Evolutionary conservation across 805 yeast genomes (phyloP).

Genomic region (Pichia sporocuriosa): DNA sequence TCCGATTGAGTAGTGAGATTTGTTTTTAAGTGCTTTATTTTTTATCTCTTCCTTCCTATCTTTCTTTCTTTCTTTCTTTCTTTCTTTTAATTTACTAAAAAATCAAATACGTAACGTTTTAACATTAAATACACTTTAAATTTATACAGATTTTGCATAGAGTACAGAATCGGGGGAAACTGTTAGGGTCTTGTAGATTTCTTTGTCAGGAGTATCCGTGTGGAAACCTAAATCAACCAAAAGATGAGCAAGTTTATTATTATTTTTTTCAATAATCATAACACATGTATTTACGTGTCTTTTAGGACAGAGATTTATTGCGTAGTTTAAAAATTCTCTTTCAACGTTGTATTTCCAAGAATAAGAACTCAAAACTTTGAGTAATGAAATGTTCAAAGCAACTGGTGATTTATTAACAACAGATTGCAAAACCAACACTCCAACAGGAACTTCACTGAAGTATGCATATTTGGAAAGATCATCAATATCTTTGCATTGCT

Average conservation of each 20-base stretch:
- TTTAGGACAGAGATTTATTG: slow-evolving; percentile 48
- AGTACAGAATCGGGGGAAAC: neutral
- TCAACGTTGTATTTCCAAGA: slow-evolving; percentile 54
- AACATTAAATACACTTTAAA: too few relatives aligned
- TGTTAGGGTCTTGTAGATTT: neutral
- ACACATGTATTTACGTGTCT: slow-evolving; percentile 47
- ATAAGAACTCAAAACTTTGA: slow-evolving; percentile 53
- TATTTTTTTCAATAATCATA: slow-evolving; percentile 11
- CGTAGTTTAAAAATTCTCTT: slow-evolving; percentile 44
- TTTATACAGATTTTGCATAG: neutral
- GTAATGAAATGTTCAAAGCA: slow-evolving; percentile 21
- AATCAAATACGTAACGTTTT: too few relatives aligned
- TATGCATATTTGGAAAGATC: slow-evolving; percentile 51
- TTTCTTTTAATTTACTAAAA: too few relatives aligned
- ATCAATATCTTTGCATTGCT: slow-evolving; percentile 38
- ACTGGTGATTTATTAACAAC: slow-evolving; percentile 33
- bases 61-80: too few relatives aligned
- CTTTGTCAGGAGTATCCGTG: neutral
- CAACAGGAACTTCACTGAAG: slow-evolving; percentile 76
- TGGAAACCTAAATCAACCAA: slow-evolving; percentile 14
- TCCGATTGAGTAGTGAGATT: too few relatives aligned
- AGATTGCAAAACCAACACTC: slow-evolving; percentile 56
- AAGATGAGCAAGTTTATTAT: neutral
- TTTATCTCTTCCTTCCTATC: too few relatives aligned
- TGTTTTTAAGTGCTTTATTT: too few relatives aligned